Percentiles rank a stretch among this genome's conserved stretches.
Evolutionary conservation across 1,284 basidiomycete genomes (phyloP).

Genomic region (Tranzscheliella williamsii): DNA sequence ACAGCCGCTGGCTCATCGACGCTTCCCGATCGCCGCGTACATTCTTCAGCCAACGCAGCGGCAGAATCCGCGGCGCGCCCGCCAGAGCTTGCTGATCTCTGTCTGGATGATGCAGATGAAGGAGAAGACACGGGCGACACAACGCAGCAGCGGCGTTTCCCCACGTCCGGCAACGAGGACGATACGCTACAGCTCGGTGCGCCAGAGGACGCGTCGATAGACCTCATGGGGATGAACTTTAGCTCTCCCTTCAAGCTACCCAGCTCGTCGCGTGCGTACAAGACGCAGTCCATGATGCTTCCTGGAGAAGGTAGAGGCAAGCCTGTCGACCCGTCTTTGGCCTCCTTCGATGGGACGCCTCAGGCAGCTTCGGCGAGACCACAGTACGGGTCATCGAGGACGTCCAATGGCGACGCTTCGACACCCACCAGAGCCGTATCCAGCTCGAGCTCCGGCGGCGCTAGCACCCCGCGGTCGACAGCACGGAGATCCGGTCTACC

Average conservation of each 20-base stretch:
- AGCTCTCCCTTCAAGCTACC: slow-evolving; percentile 34
- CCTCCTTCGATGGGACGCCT: no score
- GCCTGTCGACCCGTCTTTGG: no score
- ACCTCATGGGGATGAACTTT: slow-evolving; percentile 46
- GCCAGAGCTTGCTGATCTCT: neutral
- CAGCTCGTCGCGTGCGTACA: no score
- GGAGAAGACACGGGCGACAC: slow-evolving; percentile 21
- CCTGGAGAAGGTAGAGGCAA: no score
- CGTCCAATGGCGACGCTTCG: no score
- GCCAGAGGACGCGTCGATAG: slow-evolving; percentile 41
- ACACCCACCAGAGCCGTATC: no score
- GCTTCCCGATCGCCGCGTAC: no score
- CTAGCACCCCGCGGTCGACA: slow-evolving; percentile 6
- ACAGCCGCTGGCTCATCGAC: no score
- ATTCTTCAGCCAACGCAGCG: no score
- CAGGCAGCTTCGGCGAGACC: no score
- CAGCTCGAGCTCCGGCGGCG: slow-evolving; percentile 17
- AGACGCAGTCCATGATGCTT: no score
- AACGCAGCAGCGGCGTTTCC: slow-evolving; percentile 3
- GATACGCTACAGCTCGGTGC: slow-evolving; percentile 42
- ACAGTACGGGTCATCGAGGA: neutral
- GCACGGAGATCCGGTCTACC: slow-evolving; percentile 27
- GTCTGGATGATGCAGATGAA: neutral
- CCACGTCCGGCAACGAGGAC: slow-evolving; percentile 9
- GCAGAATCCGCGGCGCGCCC: no score